Percentiles rank a stretch among this genome's conserved stretches.
These are phyloP conservation scores for Ascochyta fabae DNA, from an alignment of 2,329 filamentous ascomycete genomes.

Conservation along the genomic window DNA sequence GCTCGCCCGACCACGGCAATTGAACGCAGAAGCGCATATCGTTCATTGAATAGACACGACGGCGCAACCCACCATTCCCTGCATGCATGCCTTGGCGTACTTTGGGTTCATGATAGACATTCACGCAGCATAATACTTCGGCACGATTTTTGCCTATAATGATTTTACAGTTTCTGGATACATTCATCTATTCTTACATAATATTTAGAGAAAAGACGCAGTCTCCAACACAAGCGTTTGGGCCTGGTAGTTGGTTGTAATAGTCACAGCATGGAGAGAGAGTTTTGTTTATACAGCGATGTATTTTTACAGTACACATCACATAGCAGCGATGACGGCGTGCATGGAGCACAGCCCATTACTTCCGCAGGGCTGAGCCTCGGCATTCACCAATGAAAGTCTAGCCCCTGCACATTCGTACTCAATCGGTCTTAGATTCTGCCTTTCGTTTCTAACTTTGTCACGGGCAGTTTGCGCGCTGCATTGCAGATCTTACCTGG, in stretches of 20 bases:
- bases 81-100: constrained; percentile 15
- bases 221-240: neutral
- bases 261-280: neutral
- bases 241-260: constrained; percentile 1
- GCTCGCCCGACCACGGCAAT: neutral
- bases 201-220: constrained; percentile 6
- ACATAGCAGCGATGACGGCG: neutral
- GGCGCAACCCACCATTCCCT: constrained; percentile 7
- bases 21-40: neutral
- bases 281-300: neutral
- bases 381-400: constrained; percentile 9
- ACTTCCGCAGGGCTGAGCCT: constrained; percentile 9
- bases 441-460: constrained; percentile 8
- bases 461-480: neutral
- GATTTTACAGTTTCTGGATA: constrained; percentile 10
- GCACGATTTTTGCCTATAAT: constrained; percentile 8
- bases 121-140: constrained; percentile 10
- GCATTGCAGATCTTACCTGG: constrained; percentile 11
- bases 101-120: constrained; percentile 14
- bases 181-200: constrained; percentile 12
- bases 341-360: constrained; percentile 10
- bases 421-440: neutral
- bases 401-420: neutral
- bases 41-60: constrained; percentile 7
- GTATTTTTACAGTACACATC: neutral